Evolutionary conservation across 2,329 filamentous ascomycete species (phyloP).

Genomic region (Huntiella decipiens): DNA sequence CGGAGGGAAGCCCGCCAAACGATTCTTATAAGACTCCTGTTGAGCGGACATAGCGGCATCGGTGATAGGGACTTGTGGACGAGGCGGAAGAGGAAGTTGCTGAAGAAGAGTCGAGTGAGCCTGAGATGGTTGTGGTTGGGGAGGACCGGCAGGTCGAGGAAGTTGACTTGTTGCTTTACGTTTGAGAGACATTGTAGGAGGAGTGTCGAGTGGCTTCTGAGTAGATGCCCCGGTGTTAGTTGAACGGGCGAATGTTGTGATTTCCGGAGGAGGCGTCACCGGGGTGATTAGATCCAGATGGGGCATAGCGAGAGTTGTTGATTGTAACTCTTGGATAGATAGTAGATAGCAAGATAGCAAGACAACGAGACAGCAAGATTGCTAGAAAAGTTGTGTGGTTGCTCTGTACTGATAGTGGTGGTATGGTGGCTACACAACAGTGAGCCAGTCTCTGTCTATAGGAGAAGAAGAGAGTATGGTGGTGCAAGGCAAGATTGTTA

Average conservation of each 20-base stretch:
- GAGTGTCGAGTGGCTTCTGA: too few species aligned
- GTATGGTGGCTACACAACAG: too few species aligned
- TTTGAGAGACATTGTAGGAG: conserved; percentile 1
- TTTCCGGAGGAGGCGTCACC: conserved; percentile 23
- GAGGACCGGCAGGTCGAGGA: conserved; percentile 9
- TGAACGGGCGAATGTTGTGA: conserved; percentile 17
- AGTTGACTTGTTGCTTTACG: conserved; percentile 9
- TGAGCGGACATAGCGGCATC: neutral
- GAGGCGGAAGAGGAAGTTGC: conserved; percentile 10
- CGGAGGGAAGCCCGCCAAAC: neutral
- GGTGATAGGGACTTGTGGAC: conserved; percentile 13
- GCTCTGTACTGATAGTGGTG: too few species aligned
- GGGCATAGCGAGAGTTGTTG: conserved; percentile 8
- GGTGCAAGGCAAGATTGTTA: neutral
- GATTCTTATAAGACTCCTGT: neutral
- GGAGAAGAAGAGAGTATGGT: neutral
- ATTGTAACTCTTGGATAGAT: too few species aligned
- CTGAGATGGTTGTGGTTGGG: conserved; percentile 11
- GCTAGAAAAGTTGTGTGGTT: too few species aligned
- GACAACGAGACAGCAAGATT: too few species aligned
- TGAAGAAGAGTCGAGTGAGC: conserved; percentile 13
- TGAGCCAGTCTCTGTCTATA: too few species aligned
- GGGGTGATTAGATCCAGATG: conserved; percentile 17
- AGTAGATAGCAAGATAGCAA: too few species aligned
- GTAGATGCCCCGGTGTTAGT: conserved; percentile 1